Evolutionary conservation across 1,284 basidiomycete species (phyloP).

Genomic region (Papiliotrema laurentii): DNA sequence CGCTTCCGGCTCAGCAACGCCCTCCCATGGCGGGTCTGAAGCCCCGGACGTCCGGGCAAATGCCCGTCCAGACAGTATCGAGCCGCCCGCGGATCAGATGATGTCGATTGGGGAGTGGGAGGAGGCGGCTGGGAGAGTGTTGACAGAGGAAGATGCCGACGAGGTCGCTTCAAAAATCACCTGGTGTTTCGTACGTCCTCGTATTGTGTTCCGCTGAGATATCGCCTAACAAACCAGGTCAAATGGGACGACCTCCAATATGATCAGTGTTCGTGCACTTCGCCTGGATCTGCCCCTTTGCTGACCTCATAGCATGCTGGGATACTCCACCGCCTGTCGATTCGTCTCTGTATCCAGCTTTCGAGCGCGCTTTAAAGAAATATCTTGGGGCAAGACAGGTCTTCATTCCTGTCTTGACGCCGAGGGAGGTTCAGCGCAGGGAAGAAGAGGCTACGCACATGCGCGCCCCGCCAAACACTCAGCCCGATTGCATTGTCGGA

Average conservation of each 20-base stretch:
- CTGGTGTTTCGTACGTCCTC: slow-evolving; percentile 38
- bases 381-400: slow-evolving; percentile 65
- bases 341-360: slow-evolving; percentile 56
- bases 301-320: slow-evolving; percentile 66
- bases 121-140: slow-evolving; percentile 47
- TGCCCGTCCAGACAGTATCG: slow-evolving; percentile 22
- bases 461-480: slow-evolving; percentile 38
- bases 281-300: background rate
- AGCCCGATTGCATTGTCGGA: slow-evolving; percentile 49
- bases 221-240: slow-evolving; percentile 52
- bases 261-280: slow-evolving; percentile 85
- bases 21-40: background rate
- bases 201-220: background rate
- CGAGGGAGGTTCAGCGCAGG: slow-evolving; percentile 28
- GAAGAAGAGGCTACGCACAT: slow-evolving; percentile 30
- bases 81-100: slow-evolving; percentile 26
- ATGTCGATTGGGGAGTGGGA: slow-evolving; percentile 56
- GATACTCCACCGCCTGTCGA: slow-evolving; percentile 65
- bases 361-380: slow-evolving; percentile 59
- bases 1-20: slow-evolving; percentile 5
- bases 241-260: slow-evolving; percentile 91
- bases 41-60: background rate
- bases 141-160: slow-evolving; percentile 57
- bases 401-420: slow-evolving; percentile 54
- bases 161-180: slow-evolving; percentile 50